A percentile compares a stretch with the other conserved stretches of the same genome.
Evolutionary conservation across 2,329 filamentous ascomycete species (phyloP).

Genomic region (Leptographium procerum): DNA sequence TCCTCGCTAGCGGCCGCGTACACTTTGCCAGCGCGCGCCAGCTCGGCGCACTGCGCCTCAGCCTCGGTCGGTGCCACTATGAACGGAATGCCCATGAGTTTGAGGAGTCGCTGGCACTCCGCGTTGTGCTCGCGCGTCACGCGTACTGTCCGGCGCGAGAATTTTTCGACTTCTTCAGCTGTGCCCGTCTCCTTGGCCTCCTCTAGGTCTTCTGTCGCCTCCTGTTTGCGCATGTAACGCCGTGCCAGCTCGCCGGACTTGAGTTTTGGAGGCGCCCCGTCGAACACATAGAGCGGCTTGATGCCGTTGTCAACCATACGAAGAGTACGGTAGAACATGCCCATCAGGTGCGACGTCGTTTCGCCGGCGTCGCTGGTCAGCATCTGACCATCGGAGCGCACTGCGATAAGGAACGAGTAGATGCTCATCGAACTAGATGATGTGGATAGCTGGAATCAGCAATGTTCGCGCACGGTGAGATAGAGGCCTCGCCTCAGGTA

Average conservation of each 20-base stretch:
- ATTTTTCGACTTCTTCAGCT: slow-evolving; percentile 95
- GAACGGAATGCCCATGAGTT: slow-evolving; percentile 92
- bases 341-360: slow-evolving; percentile 97
- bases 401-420: slow-evolving; percentile 96
- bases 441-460: background rate
- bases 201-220: slow-evolving; percentile 80
- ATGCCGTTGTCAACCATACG: slow-evolving; percentile 98
- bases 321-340: slow-evolving; percentile 97
- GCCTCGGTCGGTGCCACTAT: slow-evolving; percentile 94
- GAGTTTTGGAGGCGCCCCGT: slow-evolving; percentile 90
- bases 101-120: slow-evolving; percentile 82
- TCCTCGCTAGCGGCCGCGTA: slow-evolving; percentile 95
- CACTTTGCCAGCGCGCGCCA: slow-evolving; percentile 86
- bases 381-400: slow-evolving; percentile 92
- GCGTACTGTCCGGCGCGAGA: slow-evolving; percentile 81
- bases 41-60: slow-evolving; percentile 86
- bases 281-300: slow-evolving; percentile 96
- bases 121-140: slow-evolving; percentile 96
- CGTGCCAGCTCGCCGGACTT: slow-evolving; percentile 96
- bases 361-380: slow-evolving; percentile 91
- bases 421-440: slow-evolving; percentile 83
- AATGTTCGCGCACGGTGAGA: background rate
- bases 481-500: background rate
- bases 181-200: slow-evolving; percentile 97
- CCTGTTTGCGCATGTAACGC: slow-evolving; percentile 87